Percentiles rank a stretch among this genome's conserved stretches.
These are phyloP conservation scores for Cicer cuneatum DNA, from an alignment of 306 rosid species.

Conservation along the genomic window DNA sequence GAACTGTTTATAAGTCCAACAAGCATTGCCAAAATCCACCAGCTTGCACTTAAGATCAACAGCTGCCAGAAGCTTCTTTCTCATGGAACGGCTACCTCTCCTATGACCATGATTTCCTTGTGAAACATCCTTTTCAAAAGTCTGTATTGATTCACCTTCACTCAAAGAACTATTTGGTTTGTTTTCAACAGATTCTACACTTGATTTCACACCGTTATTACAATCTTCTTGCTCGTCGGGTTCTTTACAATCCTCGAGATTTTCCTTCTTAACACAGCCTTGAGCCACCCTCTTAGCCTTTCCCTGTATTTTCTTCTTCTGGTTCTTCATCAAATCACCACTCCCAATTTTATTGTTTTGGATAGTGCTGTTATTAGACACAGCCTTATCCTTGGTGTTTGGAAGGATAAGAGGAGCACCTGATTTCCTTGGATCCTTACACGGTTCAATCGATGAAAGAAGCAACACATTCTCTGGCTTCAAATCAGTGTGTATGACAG, in stretches of 20 bases:
- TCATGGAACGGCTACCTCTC: constrained; percentile 53
- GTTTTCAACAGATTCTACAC: constrained; percentile 29
- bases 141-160: constrained; percentile 26
- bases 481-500: constrained; percentile 85
- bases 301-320: constrained; percentile 73
- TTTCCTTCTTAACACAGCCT: constrained; percentile 62
- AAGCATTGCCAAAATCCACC: constrained; percentile 93
- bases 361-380: constrained; percentile 49
- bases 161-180: constrained; percentile 19
- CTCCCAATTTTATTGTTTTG: constrained; percentile 58
- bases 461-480: constrained; percentile 89
- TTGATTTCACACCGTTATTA: constrained; percentile 50
- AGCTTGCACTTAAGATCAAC: constrained; percentile 81
- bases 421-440: constrained; percentile 78
- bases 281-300: constrained; percentile 77
- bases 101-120: constrained; percentile 48
- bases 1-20: constrained; percentile 93
- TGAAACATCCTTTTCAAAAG: constrained; percentile 23
- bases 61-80: constrained; percentile 67
- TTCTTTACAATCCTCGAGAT: constrained; percentile 47
- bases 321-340: constrained; percentile 70
- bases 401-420: constrained; percentile 68
- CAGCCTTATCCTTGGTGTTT: constrained; percentile 52
- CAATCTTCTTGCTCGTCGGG: constrained; percentile 48
- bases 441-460: constrained; percentile 68